Conservation (phyloP, 305 asterid genomes). For the Fraxinus greggii region DNA sequence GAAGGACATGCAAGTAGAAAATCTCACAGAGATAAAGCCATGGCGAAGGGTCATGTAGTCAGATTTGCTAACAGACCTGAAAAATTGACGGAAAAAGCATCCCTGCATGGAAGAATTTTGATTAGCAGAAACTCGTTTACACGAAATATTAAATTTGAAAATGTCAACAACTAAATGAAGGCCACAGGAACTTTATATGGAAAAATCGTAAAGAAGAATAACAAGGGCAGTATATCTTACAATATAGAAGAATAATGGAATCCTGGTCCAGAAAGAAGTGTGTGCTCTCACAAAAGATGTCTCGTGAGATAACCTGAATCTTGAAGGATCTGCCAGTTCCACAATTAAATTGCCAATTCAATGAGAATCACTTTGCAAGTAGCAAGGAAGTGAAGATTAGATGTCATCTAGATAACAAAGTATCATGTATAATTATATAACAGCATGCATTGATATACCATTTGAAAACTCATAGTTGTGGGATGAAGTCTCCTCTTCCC, state of each 20-base stretch:
- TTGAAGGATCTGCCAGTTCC: constrained; percentile 69
- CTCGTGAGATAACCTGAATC: constrained; percentile 83
- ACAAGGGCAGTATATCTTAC: constrained; percentile 41
- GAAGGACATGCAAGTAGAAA: not conserved
- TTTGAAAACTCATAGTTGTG: constrained; percentile 69
- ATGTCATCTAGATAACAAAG: not conserved
- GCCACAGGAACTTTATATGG: not conserved
- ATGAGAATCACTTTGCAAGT: not conserved
- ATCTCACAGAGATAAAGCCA: constrained; percentile 81
- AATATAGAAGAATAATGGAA: constrained; percentile 64
- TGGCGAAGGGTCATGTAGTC: constrained; percentile 89
- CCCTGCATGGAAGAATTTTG: constrained; percentile 51
- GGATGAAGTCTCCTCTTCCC: constrained; percentile 83
- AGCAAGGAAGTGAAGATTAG: not conserved
- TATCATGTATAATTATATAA: not conserved
- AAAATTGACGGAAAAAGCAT: constrained; percentile 82
- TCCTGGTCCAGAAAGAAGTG: constrained; percentile 81
- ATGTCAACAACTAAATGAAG: not conserved
- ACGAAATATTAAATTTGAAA: not conserved
- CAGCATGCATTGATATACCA: constrained; percentile 39
- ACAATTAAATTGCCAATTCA: constrained; percentile 21
- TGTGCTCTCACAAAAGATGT: constrained; percentile 90
- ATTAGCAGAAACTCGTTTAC: constrained; percentile 1
- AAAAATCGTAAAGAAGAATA: not conserved
- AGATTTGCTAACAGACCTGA: constrained; percentile 72